Conservation (phyloP, 257 asterid genomes). For the Solanum gandarillasii region DNA sequence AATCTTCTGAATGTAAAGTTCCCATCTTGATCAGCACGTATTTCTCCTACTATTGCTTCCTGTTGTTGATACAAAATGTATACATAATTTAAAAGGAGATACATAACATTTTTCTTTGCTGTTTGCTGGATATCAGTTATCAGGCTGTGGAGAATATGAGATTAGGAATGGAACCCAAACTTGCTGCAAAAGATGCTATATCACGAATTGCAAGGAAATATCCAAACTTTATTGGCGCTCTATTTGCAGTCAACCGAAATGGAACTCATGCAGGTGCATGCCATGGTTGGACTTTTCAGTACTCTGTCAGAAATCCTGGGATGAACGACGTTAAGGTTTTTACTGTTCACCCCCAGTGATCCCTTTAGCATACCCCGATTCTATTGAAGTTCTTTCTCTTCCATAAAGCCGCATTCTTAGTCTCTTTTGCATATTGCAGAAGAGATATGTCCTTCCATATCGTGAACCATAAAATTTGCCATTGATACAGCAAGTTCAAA, state of each 20-base stretch:
- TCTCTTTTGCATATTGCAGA: neutral
- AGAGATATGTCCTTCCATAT: neutral
- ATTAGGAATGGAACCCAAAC: slow-evolving; percentile 85
- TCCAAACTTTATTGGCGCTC: slow-evolving; percentile 78
- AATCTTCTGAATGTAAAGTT: neutral
- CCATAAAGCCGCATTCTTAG: neutral
- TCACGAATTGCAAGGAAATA: slow-evolving; percentile 60
- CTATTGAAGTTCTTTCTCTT: neutral
- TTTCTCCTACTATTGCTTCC: neutral
- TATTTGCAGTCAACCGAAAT: slow-evolving; percentile 56
- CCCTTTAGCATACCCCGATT: neutral
- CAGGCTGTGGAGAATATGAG: slow-evolving; percentile 99
- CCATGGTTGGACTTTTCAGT: slow-evolving; percentile 95
- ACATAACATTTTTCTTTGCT: neutral
- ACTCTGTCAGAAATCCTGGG: slow-evolving; percentile 61
- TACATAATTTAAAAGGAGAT: neutral
- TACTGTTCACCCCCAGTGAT: slow-evolving; percentile 29
- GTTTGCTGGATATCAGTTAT: slow-evolving; percentile 35
- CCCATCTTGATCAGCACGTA: neutral
- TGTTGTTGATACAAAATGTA: neutral
- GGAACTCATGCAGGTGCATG: slow-evolving; percentile 90
- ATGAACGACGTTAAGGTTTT: slow-evolving; percentile 60
- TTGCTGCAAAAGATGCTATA: slow-evolving; percentile 81
- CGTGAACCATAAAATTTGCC: neutral
- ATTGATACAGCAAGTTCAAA: neutral